Base-by-base conservation (phyloP, 2,329 filamentous ascomycete species). In the Aspergillus novofumigatus region DNA sequence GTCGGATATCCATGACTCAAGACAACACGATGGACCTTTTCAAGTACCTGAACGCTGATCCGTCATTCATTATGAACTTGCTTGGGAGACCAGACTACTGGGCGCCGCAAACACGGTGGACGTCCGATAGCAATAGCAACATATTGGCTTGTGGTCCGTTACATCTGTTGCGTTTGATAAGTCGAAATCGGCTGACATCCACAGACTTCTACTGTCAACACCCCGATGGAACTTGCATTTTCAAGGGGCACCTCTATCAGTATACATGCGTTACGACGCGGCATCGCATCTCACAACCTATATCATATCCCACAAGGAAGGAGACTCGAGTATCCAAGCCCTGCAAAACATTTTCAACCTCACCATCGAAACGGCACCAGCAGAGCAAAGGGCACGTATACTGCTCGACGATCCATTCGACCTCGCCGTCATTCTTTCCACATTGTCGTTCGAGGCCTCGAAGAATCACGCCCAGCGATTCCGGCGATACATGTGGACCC, bases 161-260 rank as follows among this genome's bases (percentile, higher is more conserved):
- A 3, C 11, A 17, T 2, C 32, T 6, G 11, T 35, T 35, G 11
- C 32, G 2, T 17, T 17, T 29, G 10, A 29, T 29, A 1, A 29
- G 3, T 29, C 4, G 28, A 29, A 10, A 29, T 32, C 21, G 4
- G 21, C 21, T 44, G 21, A 44, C 41, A 21, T 21, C 41, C 2
- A 8, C 20, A 60, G 60, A 62, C 20, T 56, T 62, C 3, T 62
- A 59, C 29, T 62, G 56, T 20, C 60, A 62, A 49, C 58, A 62
- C 23, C 60, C 17, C 56, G 60, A 17, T 62, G 60, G 60, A 60
- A 62, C 35, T 50, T 62, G 7, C 58, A 60, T 8, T 25, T 58
- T 17, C 58, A 60, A 51, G 58, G 58, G 20, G 48, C 60, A 11
- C 60, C 60, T 5, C 17, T 60, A 4, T 62, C 60, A 17, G 58